phyloP scores from a whole-genome alignment of 2,329 filamentous ascomycete genomes.

The Cadophora luteo-olivacea region DNA sequence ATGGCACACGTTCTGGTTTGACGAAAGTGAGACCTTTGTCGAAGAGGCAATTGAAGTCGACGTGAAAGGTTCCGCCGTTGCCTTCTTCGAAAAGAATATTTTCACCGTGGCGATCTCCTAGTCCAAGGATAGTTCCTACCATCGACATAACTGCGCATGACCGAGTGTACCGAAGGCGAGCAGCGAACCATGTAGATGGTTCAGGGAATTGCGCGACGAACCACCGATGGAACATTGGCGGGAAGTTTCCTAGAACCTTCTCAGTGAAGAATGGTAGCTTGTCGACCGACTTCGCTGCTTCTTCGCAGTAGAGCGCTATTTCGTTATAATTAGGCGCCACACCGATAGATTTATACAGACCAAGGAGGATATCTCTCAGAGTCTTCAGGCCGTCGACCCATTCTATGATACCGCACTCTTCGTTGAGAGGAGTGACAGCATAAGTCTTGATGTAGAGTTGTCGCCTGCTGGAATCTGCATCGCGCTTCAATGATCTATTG shows the following conservation, averaged over 20 bases:
- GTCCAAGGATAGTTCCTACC: slow-evolving; percentile 90
- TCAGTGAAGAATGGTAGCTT: slow-evolving; percentile 77
- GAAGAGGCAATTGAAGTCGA: slow-evolving; percentile 99
- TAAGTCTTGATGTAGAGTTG: slow-evolving; percentile 97
- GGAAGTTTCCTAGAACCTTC: slow-evolving; percentile 69
- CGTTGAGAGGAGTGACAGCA: slow-evolving; percentile 93
- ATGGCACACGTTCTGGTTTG: slow-evolving; percentile 93
- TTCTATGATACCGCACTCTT: slow-evolving; percentile 97
- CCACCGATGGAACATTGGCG: slow-evolving; percentile 88
- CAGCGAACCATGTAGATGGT: slow-evolving; percentile 89
- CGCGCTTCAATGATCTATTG: slow-evolving; percentile 90
- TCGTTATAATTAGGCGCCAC: slow-evolving; percentile 73
- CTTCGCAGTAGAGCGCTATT: slow-evolving; percentile 69
- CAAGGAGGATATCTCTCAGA: slow-evolving; percentile 86
- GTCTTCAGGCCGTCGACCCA: slow-evolving; percentile 98
- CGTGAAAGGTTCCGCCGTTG: slow-evolving; percentile 93
- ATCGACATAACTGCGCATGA: slow-evolving; percentile 99
- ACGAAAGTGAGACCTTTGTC: slow-evolving; percentile 97
- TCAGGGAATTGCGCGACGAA: slow-evolving; percentile 95
- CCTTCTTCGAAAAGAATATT: slow-evolving; percentile 96
- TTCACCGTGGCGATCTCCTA: slow-evolving; percentile 95
- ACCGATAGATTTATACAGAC: slow-evolving; percentile 77
- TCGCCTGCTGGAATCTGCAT: slow-evolving; percentile 87
- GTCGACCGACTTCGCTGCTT: slow-evolving; percentile 59
- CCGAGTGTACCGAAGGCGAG: slow-evolving; percentile 86